Conservation (phyloP, 371 early-diverging fungal species). For the Circinella umbellata region DNA sequence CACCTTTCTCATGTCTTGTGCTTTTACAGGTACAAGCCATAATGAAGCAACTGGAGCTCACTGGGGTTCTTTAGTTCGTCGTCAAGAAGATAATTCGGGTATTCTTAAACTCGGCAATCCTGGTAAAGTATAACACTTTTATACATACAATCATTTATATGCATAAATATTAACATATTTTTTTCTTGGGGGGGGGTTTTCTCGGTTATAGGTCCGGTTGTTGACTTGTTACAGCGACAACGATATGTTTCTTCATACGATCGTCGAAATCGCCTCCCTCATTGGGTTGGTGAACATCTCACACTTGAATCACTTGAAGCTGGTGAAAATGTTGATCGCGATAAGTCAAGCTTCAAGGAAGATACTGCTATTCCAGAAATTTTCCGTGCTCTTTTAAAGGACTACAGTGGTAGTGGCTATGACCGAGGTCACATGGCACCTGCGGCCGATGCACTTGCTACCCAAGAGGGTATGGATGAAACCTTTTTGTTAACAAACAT, state of each 20-base stretch:
- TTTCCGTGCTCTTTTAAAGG: slow-evolving; percentile 67
- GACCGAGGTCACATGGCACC: slow-evolving; percentile 87
- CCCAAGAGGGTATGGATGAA: slow-evolving; percentile 71
- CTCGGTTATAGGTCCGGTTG: slow-evolving; percentile 43
- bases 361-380: slow-evolving; percentile 61
- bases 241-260: slow-evolving; percentile 67
- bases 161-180: no score
- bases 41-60: neutral
- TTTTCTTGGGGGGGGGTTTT: no score
- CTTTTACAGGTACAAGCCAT: neutral
- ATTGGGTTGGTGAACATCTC: slow-evolving; percentile 85
- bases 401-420: slow-evolving; percentile 75
- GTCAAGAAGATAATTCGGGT: neutral
- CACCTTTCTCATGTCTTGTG: slow-evolving; percentile 1
- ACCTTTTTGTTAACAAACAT: slow-evolving; percentile 81
- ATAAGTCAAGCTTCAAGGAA: slow-evolving; percentile 66
- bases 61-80: slow-evolving; percentile 3
- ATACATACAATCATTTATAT: no score
- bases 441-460: slow-evolving; percentile 72
- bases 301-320: slow-evolving; percentile 62
- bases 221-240: slow-evolving; percentile 51
- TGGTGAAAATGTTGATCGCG: slow-evolving; percentile 57
- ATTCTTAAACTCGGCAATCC: slow-evolving; percentile 50
- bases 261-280: slow-evolving; percentile 76
- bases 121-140: slow-evolving; percentile 26